phyloP scores from a whole-genome alignment of 441 rosid genomes.

The Gossypium trilobum region DNA sequence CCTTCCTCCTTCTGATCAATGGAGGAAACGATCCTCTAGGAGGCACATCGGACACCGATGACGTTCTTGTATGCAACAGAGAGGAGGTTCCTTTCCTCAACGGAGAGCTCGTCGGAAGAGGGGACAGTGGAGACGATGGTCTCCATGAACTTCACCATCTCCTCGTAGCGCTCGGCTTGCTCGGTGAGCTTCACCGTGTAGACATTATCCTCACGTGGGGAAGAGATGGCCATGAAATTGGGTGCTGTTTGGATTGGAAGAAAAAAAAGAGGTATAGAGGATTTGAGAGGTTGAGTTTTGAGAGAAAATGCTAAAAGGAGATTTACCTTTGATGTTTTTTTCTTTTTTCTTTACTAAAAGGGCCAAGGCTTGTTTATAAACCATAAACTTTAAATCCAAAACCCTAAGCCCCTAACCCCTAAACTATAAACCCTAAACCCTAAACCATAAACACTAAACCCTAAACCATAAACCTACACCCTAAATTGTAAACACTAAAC shows the following conservation, averaged over 20 bases:
- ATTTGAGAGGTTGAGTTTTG: conserved; percentile 6
- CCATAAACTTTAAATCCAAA: too few species aligned
- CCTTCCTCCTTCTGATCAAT: conserved; percentile 72
- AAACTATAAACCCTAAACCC: too few species aligned
- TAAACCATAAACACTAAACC: too few species aligned
- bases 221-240: conserved; percentile 17
- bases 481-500: too few species aligned
- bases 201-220: conserved; percentile 39
- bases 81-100: conserved; percentile 71
- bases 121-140: conserved; percentile 32
- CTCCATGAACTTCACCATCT: conserved; percentile 71
- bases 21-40: conserved; percentile 68
- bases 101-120: conserved; percentile 38
- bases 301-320: neutral
- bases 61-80: conserved; percentile 74
- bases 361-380: neutral
- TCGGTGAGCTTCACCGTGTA: conserved; percentile 50
- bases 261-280: neutral
- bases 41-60: conserved; percentile 64
- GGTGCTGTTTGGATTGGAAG: conserved; percentile 3
- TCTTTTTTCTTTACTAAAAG: neutral
- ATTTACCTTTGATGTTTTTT: neutral
- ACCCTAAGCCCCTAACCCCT: too few species aligned
- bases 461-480: too few species aligned
- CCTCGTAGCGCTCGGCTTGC: conserved; percentile 75